A percentile compares a stretch with the other conserved stretches of the same genome.
phyloP scores from a whole-genome alignment of 2,329 filamentous ascomycete species.

The Colletotrichum cuscutae region DNA sequence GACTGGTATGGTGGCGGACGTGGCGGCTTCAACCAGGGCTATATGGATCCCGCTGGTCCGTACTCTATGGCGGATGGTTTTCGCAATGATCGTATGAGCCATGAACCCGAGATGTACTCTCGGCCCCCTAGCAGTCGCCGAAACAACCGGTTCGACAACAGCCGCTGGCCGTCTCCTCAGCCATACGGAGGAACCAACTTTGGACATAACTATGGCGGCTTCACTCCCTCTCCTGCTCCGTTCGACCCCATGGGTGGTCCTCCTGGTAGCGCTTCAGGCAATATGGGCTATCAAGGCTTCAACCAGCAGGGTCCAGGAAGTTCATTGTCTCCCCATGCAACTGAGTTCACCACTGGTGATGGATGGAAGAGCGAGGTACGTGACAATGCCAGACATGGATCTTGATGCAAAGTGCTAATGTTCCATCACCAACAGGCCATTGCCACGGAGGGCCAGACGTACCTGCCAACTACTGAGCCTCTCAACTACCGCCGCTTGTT shows the following conservation, averaged over 20 bases:
- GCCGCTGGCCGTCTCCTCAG: slow-evolving; percentile 50
- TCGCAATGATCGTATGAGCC: slow-evolving; percentile 57
- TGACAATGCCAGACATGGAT: slow-evolving; percentile 16
- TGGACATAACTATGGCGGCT: slow-evolving; percentile 39
- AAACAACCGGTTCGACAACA: slow-evolving; percentile 55
- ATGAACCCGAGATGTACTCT: slow-evolving; percentile 60
- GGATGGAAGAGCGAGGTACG: slow-evolving; percentile 68
- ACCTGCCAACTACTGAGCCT: slow-evolving; percentile 87
- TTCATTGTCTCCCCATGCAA: slow-evolving; percentile 77
- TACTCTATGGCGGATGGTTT: slow-evolving; percentile 52
- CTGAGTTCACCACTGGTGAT: slow-evolving; percentile 73
- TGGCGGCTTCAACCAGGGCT: slow-evolving; percentile 50
- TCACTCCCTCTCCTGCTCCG: slow-evolving; percentile 12
- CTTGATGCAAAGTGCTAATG: slow-evolving; percentile 20
- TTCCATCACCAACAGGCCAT: slow-evolving; percentile 51
- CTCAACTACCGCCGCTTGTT: slow-evolving; percentile 96
- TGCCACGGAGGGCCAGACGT: slow-evolving; percentile 74
- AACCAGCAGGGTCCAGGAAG: slow-evolving; percentile 70
- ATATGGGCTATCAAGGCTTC: slow-evolving; percentile 56
- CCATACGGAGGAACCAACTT: slow-evolving; percentile 48
- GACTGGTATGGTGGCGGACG: slow-evolving; percentile 59
- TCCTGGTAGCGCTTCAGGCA: slow-evolving; percentile 46
- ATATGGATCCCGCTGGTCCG: slow-evolving; percentile 50
- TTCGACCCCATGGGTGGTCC: slow-evolving; percentile 39
- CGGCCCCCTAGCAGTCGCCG: slow-evolving; percentile 56